Conservation (phyloP, 208 protist genomes). For the Acanthamoeba triangularis region DNA sequence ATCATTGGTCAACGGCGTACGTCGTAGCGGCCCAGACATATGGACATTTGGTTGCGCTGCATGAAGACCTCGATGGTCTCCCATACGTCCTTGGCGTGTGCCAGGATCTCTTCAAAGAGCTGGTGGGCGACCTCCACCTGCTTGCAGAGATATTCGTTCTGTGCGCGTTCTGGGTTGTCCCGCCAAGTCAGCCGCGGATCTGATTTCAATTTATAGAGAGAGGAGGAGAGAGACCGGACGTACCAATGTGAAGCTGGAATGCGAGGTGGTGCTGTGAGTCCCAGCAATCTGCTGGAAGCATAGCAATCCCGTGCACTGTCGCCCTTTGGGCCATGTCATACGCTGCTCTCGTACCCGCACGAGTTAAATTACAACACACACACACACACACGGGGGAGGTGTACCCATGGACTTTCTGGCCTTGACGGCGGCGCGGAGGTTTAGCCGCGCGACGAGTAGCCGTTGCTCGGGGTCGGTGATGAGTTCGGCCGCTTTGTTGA, state of each 20-base stretch:
- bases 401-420: constrained; percentile 1
- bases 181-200: neutral
- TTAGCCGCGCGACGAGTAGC: neutral
- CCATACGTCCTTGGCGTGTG: neutral
- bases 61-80: constrained; percentile 29
- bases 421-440: constrained; percentile 14
- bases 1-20: too few relatives aligned
- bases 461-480: neutral
- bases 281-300: constrained; percentile 50
- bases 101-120: neutral
- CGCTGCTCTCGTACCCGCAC: neutral
- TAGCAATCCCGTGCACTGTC: constrained; percentile 35
- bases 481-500: too few relatives aligned
- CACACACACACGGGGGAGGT: too few relatives aligned
- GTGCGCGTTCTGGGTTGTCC: neutral
- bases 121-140: neutral
- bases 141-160: constrained; percentile 47
- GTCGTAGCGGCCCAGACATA: neutral
- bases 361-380: neutral
- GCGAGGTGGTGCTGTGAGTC: constrained; percentile 42
- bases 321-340: constrained; percentile 10
- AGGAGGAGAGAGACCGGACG: neutral
- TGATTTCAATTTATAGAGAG: neutral
- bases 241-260: constrained; percentile 59
- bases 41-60: constrained; percentile 25